Base-by-base conservation (phyloP, 2,329 filamentous ascomycete genomes). In the Periconia macrospinosa region DNA sequence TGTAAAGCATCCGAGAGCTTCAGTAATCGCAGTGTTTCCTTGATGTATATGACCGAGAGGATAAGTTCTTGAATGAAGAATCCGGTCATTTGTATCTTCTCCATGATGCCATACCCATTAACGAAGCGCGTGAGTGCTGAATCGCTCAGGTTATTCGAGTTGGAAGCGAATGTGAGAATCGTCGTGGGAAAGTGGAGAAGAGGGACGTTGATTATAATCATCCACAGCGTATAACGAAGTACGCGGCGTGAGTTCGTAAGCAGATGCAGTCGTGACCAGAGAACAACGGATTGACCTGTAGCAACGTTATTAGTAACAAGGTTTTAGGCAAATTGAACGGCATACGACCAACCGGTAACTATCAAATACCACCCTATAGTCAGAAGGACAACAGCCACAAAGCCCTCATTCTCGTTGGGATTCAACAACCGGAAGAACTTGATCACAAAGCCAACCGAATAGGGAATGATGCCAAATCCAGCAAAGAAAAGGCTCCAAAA, bases 231-330 rank as follows among this genome's bases (percentile, higher is more conserved):
- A 11, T 75, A 73, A 5, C 75, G 77, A 0, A 87, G 73, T 2
- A 80, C 67, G 2, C 69, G 68, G 7, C 77, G 73, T 41, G 83
- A 81, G 15, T 78, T 78, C 2, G 84, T 71, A 11, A 88, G 77
- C 1, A 88, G 75, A 62, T 87, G 83, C 0, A 88, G 76, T 7
- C 85, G 78, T 0, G 84, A 87, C 74, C 84, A 88, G 1, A 88
- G 73, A 1, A 88, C 85, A 13, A 86, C 61, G 0, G 81, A 80
- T 65, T 86, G 83, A 0, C 85, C 85, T 1, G 13, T 8, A 33
- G 18, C 27, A 47, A 40, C 5, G 14, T 20, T 27, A 9, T 30
- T 43, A 68, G 56, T 1, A 53, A 57, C 18, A 65, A 19, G 15
- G 10, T 37, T 37, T 15, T n/a, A 30, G 18, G 35, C 15, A 37